These are phyloP conservation scores for Xerocomellus amylosporus DNA, from an alignment of 768 basidiomycete genomes.

Conservation along the genomic window DNA sequence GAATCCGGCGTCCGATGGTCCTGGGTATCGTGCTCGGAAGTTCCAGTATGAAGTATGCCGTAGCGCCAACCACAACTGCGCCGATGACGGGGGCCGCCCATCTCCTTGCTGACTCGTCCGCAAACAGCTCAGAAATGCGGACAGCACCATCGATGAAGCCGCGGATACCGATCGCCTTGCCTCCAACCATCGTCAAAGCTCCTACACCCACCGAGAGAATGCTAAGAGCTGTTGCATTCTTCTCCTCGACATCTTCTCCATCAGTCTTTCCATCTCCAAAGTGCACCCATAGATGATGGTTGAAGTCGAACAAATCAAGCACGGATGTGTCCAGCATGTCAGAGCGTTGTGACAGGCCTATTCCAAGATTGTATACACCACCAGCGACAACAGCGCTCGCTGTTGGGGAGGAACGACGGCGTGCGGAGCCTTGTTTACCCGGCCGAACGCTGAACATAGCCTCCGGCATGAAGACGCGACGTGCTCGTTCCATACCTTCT, in stretches of 20 bases:
- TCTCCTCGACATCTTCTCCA: slow-evolving; percentile 34
- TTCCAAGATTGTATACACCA: slow-evolving; percentile 74
- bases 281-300: slow-evolving; percentile 71
- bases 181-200: slow-evolving; percentile 86
- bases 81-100: slow-evolving; percentile 90
- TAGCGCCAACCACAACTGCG: slow-evolving; percentile 66
- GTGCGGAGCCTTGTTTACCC: slow-evolving; percentile 38
- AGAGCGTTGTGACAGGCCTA: slow-evolving; percentile 72
- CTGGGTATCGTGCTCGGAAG: slow-evolving; percentile 86
- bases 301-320: slow-evolving; percentile 83
- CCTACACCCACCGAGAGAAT: slow-evolving; percentile 77
- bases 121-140: slow-evolving; percentile 73
- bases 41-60: slow-evolving; percentile 80
- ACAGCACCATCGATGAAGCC: slow-evolving; percentile 76
- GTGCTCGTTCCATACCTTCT: slow-evolving; percentile 73
- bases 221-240: slow-evolving; percentile 60
- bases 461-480: slow-evolving; percentile 91
- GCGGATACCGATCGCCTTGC: slow-evolving; percentile 73
- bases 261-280: slow-evolving; percentile 51
- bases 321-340: slow-evolving; percentile 80
- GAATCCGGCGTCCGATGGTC: slow-evolving; percentile 84
- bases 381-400: slow-evolving; percentile 67
- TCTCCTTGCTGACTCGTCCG: slow-evolving; percentile 74
- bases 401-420: slow-evolving; percentile 34
- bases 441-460: slow-evolving; percentile 83